Percentiles rank a stretch among this genome's conserved stretches.
These are phyloP conservation scores for Monascus purpureus DNA, from an alignment of 495 filamentous ascomycete genomes.

Conservation along the genomic window DNA sequence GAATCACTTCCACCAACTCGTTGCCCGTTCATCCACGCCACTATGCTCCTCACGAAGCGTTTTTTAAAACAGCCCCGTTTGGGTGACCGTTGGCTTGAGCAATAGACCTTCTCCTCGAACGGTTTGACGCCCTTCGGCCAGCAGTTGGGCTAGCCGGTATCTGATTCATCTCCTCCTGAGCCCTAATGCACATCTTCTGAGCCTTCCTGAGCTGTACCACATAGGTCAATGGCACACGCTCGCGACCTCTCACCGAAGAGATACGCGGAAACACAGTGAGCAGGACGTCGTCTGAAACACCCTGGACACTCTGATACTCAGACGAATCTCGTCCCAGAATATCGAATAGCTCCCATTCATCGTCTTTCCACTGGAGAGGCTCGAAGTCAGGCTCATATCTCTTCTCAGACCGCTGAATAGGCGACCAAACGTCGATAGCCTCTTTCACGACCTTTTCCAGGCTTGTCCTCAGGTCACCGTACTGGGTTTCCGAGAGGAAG, in stretches of 20 bases:
- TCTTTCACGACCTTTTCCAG: neutral
- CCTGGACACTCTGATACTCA: neutral
- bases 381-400: neutral
- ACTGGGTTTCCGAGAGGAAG: neutral
- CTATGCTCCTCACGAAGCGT: too few relatives aligned
- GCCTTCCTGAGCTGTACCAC: neutral
- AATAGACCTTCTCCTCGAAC: neutral
- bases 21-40: too few relatives aligned
- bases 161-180: neutral
- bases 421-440: neutral
- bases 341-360: neutral
- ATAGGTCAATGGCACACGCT: neutral
- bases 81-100: too few relatives aligned
- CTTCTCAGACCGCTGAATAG: constrained; percentile 1
- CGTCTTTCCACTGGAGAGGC: neutral
- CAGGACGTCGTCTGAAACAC: neutral
- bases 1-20: too few relatives aligned
- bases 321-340: neutral
- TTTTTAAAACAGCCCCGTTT: too few relatives aligned
- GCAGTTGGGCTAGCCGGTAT: neutral
- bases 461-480: neutral
- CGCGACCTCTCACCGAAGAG: neutral
- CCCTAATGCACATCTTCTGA: neutral
- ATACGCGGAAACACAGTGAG: neutral
- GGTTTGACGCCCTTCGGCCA: neutral